Evolutionary conservation across 768 basidiomycete genomes (phyloP), one percentile per base, ranked within the genome.

Genomic region (Amylocystis lapponica): DNA sequence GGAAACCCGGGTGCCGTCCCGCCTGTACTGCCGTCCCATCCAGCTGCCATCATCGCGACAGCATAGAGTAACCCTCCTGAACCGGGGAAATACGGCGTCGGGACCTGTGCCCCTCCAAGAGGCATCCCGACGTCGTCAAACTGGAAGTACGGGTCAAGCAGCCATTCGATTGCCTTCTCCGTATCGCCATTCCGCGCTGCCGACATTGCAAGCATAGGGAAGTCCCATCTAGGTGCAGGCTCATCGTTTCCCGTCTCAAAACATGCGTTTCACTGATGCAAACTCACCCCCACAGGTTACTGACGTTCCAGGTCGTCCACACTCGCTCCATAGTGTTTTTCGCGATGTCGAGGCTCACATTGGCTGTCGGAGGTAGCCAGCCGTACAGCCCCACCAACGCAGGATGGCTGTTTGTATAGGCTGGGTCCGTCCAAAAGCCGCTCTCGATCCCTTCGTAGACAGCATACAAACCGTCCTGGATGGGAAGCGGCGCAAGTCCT

Each of bases 51-150:
- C 70, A 78, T 74, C 10, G 75, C 77, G 5, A 76, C 51, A 0
- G 75, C 70, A 32, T 69, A 69, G 22, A 79, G 58, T n/a, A 79
- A 57, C 3, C 66, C 65, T 0, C 78, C 77, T 5, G 75, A 66
- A 5, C 75, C 75, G 8, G 77, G 78, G 54, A 79, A 79, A 57
- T 79, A 79, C 4, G 78, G 78, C 21, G 75, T 75, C 16, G 76
- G 73, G 4, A 77, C 75, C 35, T 67, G 66, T 23, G 71, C 67
- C 4, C 76, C 76, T 6, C 78, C 76, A 14, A 73, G 58, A 1
- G 79, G 79, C 76, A 78, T 78, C 4, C 78, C 79, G 12, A 72
- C 69, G 40, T 79, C 78, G 54, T 79, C 79, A 48, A 81, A 79
- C 38, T 65, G 57, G 56, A 78, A 79, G 21, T 74, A 54, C 1